Evolutionary conservation across 352 stramenopile genomes (phyloP), one percentile per base, ranked within the genome.

Genomic region (Phytophthora pluvialis): DNA sequence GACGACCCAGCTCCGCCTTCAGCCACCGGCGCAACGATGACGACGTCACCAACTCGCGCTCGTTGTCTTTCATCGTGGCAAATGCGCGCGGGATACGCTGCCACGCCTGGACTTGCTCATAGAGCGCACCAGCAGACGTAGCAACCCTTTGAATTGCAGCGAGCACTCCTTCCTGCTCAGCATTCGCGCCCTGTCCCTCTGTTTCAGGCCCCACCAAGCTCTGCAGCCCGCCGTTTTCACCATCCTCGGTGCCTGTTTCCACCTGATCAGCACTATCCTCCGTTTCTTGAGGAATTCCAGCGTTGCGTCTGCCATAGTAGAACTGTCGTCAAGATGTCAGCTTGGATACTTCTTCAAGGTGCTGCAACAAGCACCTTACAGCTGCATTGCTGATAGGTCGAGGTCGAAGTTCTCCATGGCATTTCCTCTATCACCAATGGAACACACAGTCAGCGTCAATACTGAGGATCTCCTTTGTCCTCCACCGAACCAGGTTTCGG

Each of bases 41-140:
- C 4, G 55, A 36, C 26, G 53, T 39, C 16, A 75, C 38, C 3
- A 70, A 39, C 32, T 54, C 29, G n/a, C 53, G 67, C 21, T 73
- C 70, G 15, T 45, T 40, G 18, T 78, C 74, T 33, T 55, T 64
- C 7, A 91, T 58, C 4, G 60, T 58, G 18, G 57, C 73, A 46
- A 89, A 87, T 9, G 44, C 40, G 8, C 61, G 71, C 3, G 85
- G 85, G 25, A 94, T 86, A 39, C 60, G 58, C 5, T 51, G 33
- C 85, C 85, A 94, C 28, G 44, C 11, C 39, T 73, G 66, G 18
- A 89, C 83, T 31, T 64, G 56, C 9, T 63, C 47, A 51, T 83
- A 85, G 36, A 93, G 84, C 26, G 47, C 67, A 5, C 46, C 58
- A 0, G 72, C 61, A 45, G 78, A 70, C 2, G 53, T 18, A 9